Evolutionary conservation across 441 rosid genomes (phyloP).

Genomic region (Geranium incanum): DNA sequence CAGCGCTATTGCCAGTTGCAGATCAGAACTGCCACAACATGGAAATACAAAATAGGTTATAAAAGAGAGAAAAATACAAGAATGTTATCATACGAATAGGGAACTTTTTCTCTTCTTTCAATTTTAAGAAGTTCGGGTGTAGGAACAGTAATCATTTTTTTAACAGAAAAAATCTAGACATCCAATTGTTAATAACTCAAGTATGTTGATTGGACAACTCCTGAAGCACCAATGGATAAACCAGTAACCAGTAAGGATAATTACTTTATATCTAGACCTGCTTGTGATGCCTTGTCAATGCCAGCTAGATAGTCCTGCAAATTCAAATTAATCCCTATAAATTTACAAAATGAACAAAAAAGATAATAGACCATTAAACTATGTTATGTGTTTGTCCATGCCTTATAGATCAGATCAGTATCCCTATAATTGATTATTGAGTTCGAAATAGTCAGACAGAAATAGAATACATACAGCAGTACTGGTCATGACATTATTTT

Average conservation of each 20-base stretch:
- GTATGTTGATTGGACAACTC: background rate
- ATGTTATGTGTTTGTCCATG: background rate
- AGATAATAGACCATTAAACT: background rate
- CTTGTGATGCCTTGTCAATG: slow-evolving; percentile 54
- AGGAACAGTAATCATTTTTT: background rate
- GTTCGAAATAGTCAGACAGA: slow-evolving; percentile 13
- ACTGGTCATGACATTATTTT: slow-evolving; percentile 62
- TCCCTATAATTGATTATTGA: slow-evolving; percentile 13
- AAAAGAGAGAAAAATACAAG: background rate
- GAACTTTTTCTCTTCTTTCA: background rate
- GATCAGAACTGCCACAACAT: slow-evolving; percentile 64
- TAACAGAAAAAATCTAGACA: background rate
- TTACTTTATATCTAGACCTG: slow-evolving; percentile 66
- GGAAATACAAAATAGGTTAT: slow-evolving; percentile 7
- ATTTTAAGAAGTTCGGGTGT: background rate
- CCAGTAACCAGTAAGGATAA: slow-evolving; percentile 17
- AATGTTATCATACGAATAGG: background rate
- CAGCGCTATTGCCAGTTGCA: slow-evolving; percentile 88
- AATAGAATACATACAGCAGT: slow-evolving; percentile 49
- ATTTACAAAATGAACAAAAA: background rate
- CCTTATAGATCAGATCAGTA: background rate
- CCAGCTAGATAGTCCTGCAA: slow-evolving; percentile 85
- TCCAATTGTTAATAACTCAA: background rate
- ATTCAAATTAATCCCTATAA: background rate
- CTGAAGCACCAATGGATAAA: slow-evolving; percentile 10